Evolutionary conservation across 345 rosid genomes (phyloP).

Genomic region (Lepidium africanum): DNA sequence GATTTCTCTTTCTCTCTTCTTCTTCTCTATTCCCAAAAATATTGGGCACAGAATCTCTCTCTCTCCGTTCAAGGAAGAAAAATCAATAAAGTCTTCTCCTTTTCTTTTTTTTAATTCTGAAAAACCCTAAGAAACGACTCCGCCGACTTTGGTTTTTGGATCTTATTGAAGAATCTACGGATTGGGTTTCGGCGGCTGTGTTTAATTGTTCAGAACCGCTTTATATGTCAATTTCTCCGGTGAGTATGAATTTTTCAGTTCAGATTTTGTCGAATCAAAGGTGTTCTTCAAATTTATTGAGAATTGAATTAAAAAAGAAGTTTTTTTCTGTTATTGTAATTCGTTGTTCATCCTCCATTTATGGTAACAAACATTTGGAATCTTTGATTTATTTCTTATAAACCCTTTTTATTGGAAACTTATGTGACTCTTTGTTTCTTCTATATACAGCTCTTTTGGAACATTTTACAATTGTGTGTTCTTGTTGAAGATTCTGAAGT

Average conservation of each 20-base stretch:
- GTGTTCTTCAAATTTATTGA: neutral
- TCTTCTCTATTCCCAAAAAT: neutral
- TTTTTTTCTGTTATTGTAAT: neutral
- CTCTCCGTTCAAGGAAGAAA: conserved; percentile 12
- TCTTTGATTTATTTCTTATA: neutral
- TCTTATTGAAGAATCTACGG: neutral
- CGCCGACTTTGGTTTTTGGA: conserved; percentile 41
- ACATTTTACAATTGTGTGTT: neutral
- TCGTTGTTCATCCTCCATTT: neutral
- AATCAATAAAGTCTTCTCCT: conserved; percentile 14
- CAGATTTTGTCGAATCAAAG: neutral
- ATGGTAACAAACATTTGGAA: neutral
- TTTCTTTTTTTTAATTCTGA: neutral
- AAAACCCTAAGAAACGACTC: conserved; percentile 43
- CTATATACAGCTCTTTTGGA: conserved; percentile 10
- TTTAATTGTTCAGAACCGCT: neutral
- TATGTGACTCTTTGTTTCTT: neutral
- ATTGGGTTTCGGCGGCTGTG: neutral
- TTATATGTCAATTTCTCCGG: conserved; percentile 1
- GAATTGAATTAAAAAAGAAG: neutral
- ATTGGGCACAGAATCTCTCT: conserved; percentile 18
- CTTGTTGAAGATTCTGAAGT: neutral
- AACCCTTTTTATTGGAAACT: neutral
- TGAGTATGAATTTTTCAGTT: neutral
- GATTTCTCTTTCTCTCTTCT: neutral